Percentiles rank a stretch among this genome's conserved stretches.
Conservation (phyloP, 306 rosid species). For the Lathyrus tuberosus region DNA sequence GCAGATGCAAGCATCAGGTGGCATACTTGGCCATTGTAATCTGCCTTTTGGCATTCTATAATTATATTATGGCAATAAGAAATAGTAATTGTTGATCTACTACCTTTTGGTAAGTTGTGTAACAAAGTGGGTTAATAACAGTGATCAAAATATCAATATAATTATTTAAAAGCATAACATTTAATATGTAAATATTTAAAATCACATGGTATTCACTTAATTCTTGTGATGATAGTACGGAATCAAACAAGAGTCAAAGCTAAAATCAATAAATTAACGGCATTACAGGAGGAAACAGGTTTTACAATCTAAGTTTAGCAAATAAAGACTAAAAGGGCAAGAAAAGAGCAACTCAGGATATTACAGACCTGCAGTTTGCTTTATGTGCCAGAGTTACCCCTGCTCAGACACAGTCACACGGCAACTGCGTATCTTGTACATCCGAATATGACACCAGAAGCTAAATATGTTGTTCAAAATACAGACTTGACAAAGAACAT, state of each 20-base stretch:
- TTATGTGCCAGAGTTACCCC: not conserved
- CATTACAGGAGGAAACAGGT: slow-evolving; percentile 5
- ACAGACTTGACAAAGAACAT: slow-evolving; percentile 8
- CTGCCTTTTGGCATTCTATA: not conserved
- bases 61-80: slow-evolving; percentile 7
- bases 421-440: slow-evolving; percentile 10
- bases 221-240: not conserved
- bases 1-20: not conserved
- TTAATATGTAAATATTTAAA: not conserved
- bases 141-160: not conserved
- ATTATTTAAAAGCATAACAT: not conserved
- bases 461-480: slow-evolving; percentile 3
- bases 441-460: slow-evolving; percentile 5
- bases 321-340: slow-evolving; percentile 7
- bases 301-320: not conserved
- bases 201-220: not conserved
- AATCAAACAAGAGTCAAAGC: slow-evolving; percentile 1
- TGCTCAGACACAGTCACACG: not conserved
- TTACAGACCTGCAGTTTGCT: slow-evolving; percentile 7
- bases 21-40: not conserved
- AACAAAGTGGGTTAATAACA: not conserved
- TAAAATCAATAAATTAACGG: slow-evolving; percentile 11
- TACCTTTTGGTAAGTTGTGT: not conserved
- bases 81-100: not conserved
- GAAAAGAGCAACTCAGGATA: not conserved